A percentile compares a stretch with the other conserved stretches of the same genome.
Evolutionary conservation across 371 early-diverging fungal species (phyloP).

Genomic region (Apophysomyces elegans): DNA sequence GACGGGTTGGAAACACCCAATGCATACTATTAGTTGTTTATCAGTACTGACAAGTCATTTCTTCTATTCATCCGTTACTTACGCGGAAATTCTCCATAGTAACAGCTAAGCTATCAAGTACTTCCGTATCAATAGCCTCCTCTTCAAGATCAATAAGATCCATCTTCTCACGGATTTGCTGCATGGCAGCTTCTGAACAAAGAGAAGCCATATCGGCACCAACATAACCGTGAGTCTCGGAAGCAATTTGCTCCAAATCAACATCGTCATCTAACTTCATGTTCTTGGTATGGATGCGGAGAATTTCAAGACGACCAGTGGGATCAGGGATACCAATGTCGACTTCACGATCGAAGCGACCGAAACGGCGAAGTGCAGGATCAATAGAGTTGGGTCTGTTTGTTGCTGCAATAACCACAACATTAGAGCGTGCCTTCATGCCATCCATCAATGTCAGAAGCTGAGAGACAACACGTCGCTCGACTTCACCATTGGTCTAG

Average conservation of each 20-base stretch:
- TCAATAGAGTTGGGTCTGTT: slow-evolving; percentile 99
- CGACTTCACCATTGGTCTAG: slow-evolving; percentile 98
- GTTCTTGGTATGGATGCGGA: slow-evolving; percentile 99
- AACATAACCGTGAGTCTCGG: slow-evolving; percentile 99
- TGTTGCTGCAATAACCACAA: slow-evolving; percentile 98
- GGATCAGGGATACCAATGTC: slow-evolving; percentile 99
- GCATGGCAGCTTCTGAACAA: slow-evolving; percentile 99
- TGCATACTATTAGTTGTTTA: slow-evolving; percentile 63
- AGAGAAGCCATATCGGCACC: slow-evolving; percentile 99
- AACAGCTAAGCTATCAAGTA: slow-evolving; percentile 97
- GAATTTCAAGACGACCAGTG: slow-evolving; percentile 98
- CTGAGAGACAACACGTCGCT: slow-evolving; percentile 99
- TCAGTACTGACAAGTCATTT: background rate
- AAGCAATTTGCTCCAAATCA: slow-evolving; percentile 97
- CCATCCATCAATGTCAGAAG: slow-evolving; percentile 99
- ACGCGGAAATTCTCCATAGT: slow-evolving; percentile 98
- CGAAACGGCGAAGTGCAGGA: slow-evolving; percentile 99
- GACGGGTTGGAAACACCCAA: slow-evolving; percentile 98
- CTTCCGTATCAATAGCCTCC: slow-evolving; percentile 98
- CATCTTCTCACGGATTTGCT: slow-evolving; percentile 99
- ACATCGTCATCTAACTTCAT: slow-evolving; percentile 98
- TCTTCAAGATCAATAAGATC: slow-evolving; percentile 98
- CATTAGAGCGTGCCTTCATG: slow-evolving; percentile 97
- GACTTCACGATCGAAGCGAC: slow-evolving; percentile 99
- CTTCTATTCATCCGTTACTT: slow-evolving; percentile 9